These are phyloP conservation scores for Achlya hypogyna DNA, from an alignment of 352 stramenopile genomes.

Conservation along the genomic window DNA sequence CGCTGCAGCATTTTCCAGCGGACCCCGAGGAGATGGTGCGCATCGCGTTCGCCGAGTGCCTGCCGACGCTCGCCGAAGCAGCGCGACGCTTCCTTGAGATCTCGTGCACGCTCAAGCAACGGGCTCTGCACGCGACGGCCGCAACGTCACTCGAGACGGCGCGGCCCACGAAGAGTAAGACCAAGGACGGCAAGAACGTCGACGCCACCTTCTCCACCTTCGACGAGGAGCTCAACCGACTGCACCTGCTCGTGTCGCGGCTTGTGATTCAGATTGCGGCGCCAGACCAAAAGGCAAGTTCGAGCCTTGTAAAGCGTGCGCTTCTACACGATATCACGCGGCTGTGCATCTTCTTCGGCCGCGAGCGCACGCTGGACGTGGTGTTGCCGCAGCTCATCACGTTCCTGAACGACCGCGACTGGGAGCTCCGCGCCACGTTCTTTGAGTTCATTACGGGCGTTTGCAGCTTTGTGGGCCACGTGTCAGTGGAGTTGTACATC, in stretches of 20 bases:
- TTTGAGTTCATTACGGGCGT: slow-evolving; percentile 93
- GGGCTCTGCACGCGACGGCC: slow-evolving; percentile 13
- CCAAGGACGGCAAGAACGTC: slow-evolving; percentile 13
- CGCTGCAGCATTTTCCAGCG: slow-evolving; percentile 79
- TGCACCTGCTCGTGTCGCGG: slow-evolving; percentile 90
- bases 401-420: slow-evolving; percentile 95
- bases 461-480: slow-evolving; percentile 90
- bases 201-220: slow-evolving; percentile 81
- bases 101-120: slow-evolving; percentile 79
- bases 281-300: slow-evolving; percentile 82
- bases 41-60: slow-evolving; percentile 91
- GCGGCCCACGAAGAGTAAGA: slow-evolving; percentile 5
- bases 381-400: slow-evolving; percentile 95
- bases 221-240: slow-evolving; percentile 83
- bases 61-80: slow-evolving; percentile 88
- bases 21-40: slow-evolving; percentile 90
- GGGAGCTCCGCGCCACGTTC: slow-evolving; percentile 76
- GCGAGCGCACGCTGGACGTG: slow-evolving; percentile 90
- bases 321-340: slow-evolving; percentile 92
- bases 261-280: slow-evolving; percentile 92
- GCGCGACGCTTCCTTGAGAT: slow-evolving; percentile 92
- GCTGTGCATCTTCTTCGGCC: slow-evolving; percentile 95
- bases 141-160: not conserved
- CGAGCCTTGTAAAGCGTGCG: slow-evolving; percentile 89
- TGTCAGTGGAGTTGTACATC: slow-evolving; percentile 93